These are phyloP conservation scores for Fusarium caatingaense DNA, from an alignment of 2,329 filamentous ascomycete species.

Conservation along the genomic window DNA sequence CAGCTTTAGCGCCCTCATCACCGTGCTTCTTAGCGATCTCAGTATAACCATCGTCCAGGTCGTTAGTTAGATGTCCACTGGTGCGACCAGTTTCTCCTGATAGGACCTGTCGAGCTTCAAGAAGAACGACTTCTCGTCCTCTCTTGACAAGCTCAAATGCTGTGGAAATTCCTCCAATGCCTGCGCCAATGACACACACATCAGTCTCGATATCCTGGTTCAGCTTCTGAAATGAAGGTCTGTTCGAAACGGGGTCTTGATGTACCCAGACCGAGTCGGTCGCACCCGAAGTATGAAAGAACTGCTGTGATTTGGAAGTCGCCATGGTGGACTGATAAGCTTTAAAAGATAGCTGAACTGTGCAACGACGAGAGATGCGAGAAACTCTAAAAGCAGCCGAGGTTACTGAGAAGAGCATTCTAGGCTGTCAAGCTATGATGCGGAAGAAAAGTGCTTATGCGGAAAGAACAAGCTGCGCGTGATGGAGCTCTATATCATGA, in stretches of 20 bases:
- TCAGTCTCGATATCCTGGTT: slow-evolving; percentile 19
- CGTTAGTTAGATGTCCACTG: slow-evolving; percentile 64
- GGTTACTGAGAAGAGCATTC: slow-evolving; percentile 17
- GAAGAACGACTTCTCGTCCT: slow-evolving; percentile 61
- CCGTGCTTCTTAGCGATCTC: slow-evolving; percentile 65
- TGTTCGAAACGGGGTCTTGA: slow-evolving; percentile 55
- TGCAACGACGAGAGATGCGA: slow-evolving; percentile 6
- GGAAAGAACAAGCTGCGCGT: background rate
- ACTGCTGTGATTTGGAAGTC: slow-evolving; percentile 23
- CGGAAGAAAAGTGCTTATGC: background rate
- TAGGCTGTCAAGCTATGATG: background rate
- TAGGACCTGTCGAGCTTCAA: slow-evolving; percentile 66
- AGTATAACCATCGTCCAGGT: slow-evolving; percentile 64
- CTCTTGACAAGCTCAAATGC: slow-evolving; percentile 56
- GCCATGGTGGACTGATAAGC: slow-evolving; percentile 26
- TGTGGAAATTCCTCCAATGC: slow-evolving; percentile 32
- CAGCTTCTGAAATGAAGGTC: slow-evolving; percentile 13
- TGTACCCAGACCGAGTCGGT: slow-evolving; percentile 66
- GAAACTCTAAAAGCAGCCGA: slow-evolving; percentile 11
- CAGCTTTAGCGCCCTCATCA: slow-evolving; percentile 58
- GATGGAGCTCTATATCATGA: background rate
- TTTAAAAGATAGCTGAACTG: slow-evolving; percentile 5
- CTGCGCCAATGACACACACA: slow-evolving; percentile 32
- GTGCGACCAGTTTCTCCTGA: slow-evolving; percentile 66
- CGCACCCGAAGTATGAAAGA: slow-evolving; percentile 58